A percentile compares a stretch with the other conserved stretches of the same genome.
Conservation (phyloP, 495 filamentous ascomycete species). For the Hypoxylon subgilvum region DNA sequence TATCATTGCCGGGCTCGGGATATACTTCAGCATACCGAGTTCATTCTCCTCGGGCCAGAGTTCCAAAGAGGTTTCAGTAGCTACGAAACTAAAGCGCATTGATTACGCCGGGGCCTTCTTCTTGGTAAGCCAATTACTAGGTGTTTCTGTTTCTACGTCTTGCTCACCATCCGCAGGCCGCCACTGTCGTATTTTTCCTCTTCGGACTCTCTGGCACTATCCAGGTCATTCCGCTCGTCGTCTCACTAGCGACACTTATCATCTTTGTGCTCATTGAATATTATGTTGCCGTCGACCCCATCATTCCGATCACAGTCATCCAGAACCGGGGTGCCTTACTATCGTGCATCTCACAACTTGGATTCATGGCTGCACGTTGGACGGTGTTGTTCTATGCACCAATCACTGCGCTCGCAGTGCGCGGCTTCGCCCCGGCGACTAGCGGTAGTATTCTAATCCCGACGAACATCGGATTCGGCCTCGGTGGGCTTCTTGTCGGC, state of each 20-base stretch:
- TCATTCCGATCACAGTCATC: constrained; percentile 71
- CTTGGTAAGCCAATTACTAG: constrained; percentile 54
- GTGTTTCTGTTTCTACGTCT: neutral
- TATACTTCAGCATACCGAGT: constrained; percentile 65
- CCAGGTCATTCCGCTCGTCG: constrained; percentile 59
- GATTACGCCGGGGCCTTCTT: constrained; percentile 72
- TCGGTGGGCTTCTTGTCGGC: constrained; percentile 72
- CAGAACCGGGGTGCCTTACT: constrained; percentile 67
- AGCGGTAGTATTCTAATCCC: constrained; percentile 76
- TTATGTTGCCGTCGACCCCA: constrained; percentile 63
- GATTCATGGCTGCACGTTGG: constrained; percentile 79
- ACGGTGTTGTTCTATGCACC: constrained; percentile 78
- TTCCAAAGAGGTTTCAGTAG: constrained; percentile 30
- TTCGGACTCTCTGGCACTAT: constrained; percentile 68
- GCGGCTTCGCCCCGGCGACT: constrained; percentile 65
- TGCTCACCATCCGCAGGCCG: constrained; percentile 43
- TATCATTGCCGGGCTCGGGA: constrained; percentile 60
- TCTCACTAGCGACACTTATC: constrained; percentile 59
- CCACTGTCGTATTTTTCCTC: constrained; percentile 67
- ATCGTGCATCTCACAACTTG: constrained; percentile 70
- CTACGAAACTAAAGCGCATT: constrained; percentile 62
- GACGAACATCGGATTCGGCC: constrained; percentile 75
- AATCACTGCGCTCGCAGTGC: constrained; percentile 73
- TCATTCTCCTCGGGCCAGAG: constrained; percentile 41
- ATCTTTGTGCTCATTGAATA: constrained; percentile 68